Evolutionary conservation across 257 asterid species (phyloP).

Genomic region (Fraxinus anomala): DNA sequence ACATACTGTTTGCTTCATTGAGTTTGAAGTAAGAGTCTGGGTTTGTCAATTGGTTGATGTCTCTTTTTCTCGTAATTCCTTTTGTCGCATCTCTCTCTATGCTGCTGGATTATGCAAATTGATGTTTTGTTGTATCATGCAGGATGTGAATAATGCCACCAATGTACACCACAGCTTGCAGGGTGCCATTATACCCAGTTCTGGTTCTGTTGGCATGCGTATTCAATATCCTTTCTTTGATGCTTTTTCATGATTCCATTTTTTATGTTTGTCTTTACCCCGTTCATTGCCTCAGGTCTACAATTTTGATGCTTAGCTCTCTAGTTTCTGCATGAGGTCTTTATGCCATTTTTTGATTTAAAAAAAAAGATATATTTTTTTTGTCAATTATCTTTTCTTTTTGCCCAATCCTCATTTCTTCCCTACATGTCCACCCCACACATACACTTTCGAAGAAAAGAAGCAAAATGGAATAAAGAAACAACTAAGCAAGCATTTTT

Average conservation of each 20-base stretch:
- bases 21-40: constrained; percentile 81
- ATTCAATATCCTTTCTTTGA: constrained; percentile 91
- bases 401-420: neutral
- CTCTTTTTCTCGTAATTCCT: constrained; percentile 19
- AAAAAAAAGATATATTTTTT: too few relatives aligned
- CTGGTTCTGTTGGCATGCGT: constrained; percentile 99
- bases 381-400: too few relatives aligned
- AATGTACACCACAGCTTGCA: constrained; percentile 89
- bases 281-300: too few relatives aligned
- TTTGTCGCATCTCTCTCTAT: constrained; percentile 5
- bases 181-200: constrained; percentile 97
- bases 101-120: constrained; percentile 5
- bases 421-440: neutral
- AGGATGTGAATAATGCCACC: constrained; percentile 91
- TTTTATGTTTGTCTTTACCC: neutral
- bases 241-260: constrained; percentile 1
- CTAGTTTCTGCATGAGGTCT: neutral
- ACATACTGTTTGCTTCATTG: constrained; percentile 98
- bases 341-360: neutral
- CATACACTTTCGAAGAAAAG: neutral
- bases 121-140: constrained; percentile 30
- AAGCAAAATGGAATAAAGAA: neutral
- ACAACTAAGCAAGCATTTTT: neutral
- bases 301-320: neutral
- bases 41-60: constrained; percentile 11